Conservation (phyloP, 768 basidiomycete species). For the Panellus pusillus region DNA sequence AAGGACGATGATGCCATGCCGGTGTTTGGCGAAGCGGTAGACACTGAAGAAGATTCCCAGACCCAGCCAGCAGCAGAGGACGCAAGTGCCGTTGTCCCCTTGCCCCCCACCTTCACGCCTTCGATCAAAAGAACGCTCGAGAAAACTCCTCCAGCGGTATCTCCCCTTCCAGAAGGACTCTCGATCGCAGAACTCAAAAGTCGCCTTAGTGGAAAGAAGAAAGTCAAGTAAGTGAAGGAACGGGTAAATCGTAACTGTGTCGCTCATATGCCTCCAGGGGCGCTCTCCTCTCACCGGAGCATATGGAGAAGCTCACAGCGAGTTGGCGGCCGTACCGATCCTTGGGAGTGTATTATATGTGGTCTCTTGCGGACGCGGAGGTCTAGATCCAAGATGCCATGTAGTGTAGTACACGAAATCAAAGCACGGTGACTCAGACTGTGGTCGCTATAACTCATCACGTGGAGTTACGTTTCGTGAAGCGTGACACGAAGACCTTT, state of each 20-base stretch:
- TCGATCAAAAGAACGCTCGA: constrained; percentile 60
- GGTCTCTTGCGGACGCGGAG: constrained; percentile 61
- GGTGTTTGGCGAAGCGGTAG: constrained; percentile 19
- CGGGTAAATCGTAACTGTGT: too few species aligned
- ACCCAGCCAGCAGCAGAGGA: constrained; percentile 25
- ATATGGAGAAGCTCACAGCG: constrained; percentile 79
- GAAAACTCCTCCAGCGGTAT: constrained; percentile 28
- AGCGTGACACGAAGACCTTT: constrained; percentile 12
- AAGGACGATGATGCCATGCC: constrained; percentile 35
- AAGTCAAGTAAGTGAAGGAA: constrained; percentile 57
- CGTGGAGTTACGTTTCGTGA: constrained; percentile 1
- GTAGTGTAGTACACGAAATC: too few species aligned
- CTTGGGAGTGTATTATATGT: constrained; percentile 90
- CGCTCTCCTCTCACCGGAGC: constrained; percentile 71
- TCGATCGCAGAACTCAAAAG: constrained; percentile 56
- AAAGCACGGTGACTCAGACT: too few species aligned
- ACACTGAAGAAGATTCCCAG: constrained; percentile 5
- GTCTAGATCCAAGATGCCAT: too few species aligned
- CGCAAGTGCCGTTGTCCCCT: constrained; percentile 31
- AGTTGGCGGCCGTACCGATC: constrained; percentile 83
- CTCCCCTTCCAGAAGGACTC: constrained; percentile 59
- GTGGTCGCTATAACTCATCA: too few species aligned
- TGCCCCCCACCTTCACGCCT: constrained; percentile 66
- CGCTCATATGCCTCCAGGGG: constrained; percentile 43
- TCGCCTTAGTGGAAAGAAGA: constrained; percentile 67